Base-by-base conservation (phyloP, 306 rosid genomes). In the Glycine latifolia region DNA sequence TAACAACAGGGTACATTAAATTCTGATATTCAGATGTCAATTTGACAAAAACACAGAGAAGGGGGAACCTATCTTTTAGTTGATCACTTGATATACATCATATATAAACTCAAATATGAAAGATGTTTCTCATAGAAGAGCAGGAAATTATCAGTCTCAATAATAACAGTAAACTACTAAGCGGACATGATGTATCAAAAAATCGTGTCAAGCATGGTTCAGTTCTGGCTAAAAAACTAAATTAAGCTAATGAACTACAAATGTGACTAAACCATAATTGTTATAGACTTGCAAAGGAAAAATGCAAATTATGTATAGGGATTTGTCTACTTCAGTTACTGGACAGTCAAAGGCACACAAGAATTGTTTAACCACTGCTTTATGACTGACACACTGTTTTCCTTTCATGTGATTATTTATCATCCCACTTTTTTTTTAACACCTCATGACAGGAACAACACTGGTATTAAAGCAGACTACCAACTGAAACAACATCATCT, bases 11-110 rank as follows among this genome's bases (percentile, higher is more conserved):
- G 50, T 15, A 63, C 75, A 66, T 66, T n/a, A 37, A 39, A 78
- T 67, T 49, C 75, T 20, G 60, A 73, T 73, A 37, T n/a, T 33
- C 52, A 55, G 59, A n/a, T 56, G 70, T 58, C 56, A 14, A 56
- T 49, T 68, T 52, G 53, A 54, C 17, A 14, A 78, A 33, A 53
- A 46, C 9, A 2, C 17, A 50, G 3, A 5, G n/a, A 61, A 63
- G 4, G 39, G 8, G 48, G 44, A 48, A 48, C 16, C 49, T 31
- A 33, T 35, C 37, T 17, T 33, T 47, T 10, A 76, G 46, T 14
- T 10, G 2, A 62, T 31, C 43, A 62, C 20, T 14, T 15, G 2
- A 62, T 37, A 14, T 63, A 66, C 15, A 66, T 66, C 31, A 66
- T 66, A 41, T 0, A 66, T 66, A n/a, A 8, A 39, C 17, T 35